Evolutionary conservation across 1,284 basidiomycete species (phyloP), one percentile per base, ranked within the genome.

Genomic region (Athelia sp.): DNA sequence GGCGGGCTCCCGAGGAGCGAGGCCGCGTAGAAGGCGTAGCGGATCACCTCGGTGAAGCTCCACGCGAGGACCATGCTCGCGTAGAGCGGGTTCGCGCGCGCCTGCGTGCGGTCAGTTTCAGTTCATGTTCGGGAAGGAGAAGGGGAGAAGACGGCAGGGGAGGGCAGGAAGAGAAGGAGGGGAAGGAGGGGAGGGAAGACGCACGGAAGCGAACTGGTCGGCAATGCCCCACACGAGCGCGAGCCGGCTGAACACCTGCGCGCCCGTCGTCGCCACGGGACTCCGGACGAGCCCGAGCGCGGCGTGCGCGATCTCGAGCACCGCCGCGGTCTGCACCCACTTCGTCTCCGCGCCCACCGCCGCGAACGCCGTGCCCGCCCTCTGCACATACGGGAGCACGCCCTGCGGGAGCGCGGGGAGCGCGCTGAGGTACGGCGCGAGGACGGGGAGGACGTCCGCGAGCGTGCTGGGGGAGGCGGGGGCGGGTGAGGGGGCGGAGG

Each of bases 51-150:
- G 36, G 94, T 93, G 51, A 89, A 58, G 2, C 90, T 87, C 96
- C 96, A 99, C 0, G 96, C 92, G 54, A 97, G 70, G 48, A 98
- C 80, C 93, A 98, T 96, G 46, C 87, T 85, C 2, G 91, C 82
- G 72, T 91, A 98, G 29, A 93, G 69, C 2, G 96, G 90, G 62
- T 82, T 87, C 3, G 74, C 66, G 54, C 82, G 86, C 15, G 84
- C 82, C 88, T 87, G 61, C 13, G 6, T n/a, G n/a, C n/a, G n/a
- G n/a, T n/a, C n/a, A n/a, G n/a, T n/a, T n/a, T n/a, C n/a, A n/a
- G n/a, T n/a, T n/a, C n/a, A n/a, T n/a, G n/a, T n/a, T n/a, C n/a
- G n/a, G n/a, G 43, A 57, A 53, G 47, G 50, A 55, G 18, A 47
- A 29, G 9, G 2, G 35, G 42, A 18, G 22, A 11, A 14, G 17